These are phyloP conservation scores for Ascocoryne sarcoides DNA, from an alignment of 2,329 filamentous ascomycete genomes.

Conservation along the genomic window DNA sequence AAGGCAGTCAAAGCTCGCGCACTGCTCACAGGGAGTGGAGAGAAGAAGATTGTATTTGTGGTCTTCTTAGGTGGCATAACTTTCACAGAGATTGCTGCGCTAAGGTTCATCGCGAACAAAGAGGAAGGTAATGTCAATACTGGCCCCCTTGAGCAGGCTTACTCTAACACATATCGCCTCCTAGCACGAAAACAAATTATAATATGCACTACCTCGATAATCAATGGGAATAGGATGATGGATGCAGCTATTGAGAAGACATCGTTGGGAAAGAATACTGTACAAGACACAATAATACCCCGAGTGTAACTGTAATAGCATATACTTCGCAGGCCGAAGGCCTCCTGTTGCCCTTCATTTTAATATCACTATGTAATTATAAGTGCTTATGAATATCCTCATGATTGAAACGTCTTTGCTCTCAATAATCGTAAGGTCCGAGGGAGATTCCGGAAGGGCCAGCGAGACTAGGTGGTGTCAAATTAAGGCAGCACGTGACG, in stretches of 20 bases:
- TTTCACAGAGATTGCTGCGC: constrained; percentile 88
- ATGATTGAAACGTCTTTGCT: too few relatives aligned
- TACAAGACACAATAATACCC: constrained; percentile 22
- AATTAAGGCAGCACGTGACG: too few relatives aligned
- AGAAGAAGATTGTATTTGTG: constrained; percentile 83
- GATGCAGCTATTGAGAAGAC: constrained; percentile 68
- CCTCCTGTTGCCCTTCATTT: background rate
- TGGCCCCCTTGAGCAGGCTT: background rate
- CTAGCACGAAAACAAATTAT: constrained; percentile 70
- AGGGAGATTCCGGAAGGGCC: too few relatives aligned
- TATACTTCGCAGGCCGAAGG: too few relatives aligned
- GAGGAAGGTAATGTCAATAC: constrained; percentile 50
- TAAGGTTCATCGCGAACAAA: constrained; percentile 81
- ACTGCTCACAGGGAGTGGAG: constrained; percentile 65
- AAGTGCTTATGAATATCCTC: too few relatives aligned
- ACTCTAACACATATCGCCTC: background rate
- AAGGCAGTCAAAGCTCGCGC: constrained; percentile 83
- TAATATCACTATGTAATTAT: constrained; percentile 6
- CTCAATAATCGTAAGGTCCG: background rate
- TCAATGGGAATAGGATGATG: constrained; percentile 86
- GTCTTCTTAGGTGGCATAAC: constrained; percentile 97
- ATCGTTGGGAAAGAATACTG: constrained; percentile 20
- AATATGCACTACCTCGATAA: constrained; percentile 85
- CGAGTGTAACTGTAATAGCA: too few relatives aligned
- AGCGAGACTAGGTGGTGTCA: too few relatives aligned